phyloP scores from a whole-genome alignment of 129 eudicot genomes.

The Centella asiatica region DNA sequence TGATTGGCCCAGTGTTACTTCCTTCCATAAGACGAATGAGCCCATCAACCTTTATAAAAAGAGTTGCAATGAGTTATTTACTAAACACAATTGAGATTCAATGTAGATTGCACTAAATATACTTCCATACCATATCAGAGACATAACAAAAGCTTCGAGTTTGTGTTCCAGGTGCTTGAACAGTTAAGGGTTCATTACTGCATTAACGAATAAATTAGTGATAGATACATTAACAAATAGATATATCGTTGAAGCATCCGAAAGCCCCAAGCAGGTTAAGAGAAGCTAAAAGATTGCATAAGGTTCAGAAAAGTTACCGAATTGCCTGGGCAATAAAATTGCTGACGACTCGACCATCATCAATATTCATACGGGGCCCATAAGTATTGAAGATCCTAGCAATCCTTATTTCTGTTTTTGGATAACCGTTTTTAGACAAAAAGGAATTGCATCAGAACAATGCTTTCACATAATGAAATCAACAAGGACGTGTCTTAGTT shows the following conservation, averaged over 20 bases:
- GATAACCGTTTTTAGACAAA: neutral
- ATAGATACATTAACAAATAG: no score
- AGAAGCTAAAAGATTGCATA: neutral
- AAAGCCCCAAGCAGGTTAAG: no score
- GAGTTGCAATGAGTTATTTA: neutral
- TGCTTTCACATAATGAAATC: no score
- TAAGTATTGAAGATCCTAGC: slow-evolving; percentile 89
- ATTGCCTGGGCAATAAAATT: slow-evolving; percentile 86
- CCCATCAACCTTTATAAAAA: slow-evolving; percentile 77
- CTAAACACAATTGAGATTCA: slow-evolving; percentile 5
- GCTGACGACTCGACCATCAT: slow-evolving; percentile 91
- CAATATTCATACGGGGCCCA: slow-evolving; percentile 90
- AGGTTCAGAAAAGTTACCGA: slow-evolving; percentile 34
- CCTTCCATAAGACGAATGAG: slow-evolving; percentile 96
- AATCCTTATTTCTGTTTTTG: slow-evolving; percentile 61
- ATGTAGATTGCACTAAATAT: neutral
- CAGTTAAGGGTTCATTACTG: slow-evolving; percentile 83
- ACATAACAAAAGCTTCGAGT: slow-evolving; percentile 97
- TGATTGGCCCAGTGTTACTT: slow-evolving; percentile 83
- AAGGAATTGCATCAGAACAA: neutral
- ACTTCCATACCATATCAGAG: slow-evolving; percentile 67
- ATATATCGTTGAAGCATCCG: no score
- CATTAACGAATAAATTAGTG: neutral
- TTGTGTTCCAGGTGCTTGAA: slow-evolving; percentile 94
- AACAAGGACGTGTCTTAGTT: neutral